Base-by-base conservation (phyloP, 352 stramenopile species). In the Thalassiosira exigua region DNA sequence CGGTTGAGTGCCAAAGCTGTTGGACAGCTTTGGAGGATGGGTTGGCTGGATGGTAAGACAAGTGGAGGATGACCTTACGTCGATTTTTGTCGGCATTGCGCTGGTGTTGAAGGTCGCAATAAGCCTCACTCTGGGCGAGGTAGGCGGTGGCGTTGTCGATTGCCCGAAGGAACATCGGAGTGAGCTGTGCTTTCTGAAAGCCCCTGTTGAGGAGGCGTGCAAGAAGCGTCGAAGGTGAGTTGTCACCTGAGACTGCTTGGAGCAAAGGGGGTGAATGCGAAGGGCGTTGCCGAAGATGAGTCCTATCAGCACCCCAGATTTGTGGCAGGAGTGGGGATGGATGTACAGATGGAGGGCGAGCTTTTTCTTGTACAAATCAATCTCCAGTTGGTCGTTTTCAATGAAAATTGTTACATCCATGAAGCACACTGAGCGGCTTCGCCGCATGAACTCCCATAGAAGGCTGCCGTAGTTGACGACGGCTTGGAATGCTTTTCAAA, bases 301-400 rank as follows among this genome's bases (percentile, higher is more conserved):
- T 1, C 71, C 56, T 0, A 4, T 64, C 1, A 79, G 12, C 1
- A 72, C 27, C n/a, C 68, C 69, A 11, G 67, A 67, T 26, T 65
- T 33, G 36, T 86, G 79, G 4, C 46, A 30, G 7, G 79, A 82
- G 3, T 68, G 44, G 4, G 72, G 56, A 39, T 71, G 79, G 0
- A 83, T 60, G 32, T 81, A 83, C 1, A 81, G 57, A 27, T 81
- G 73, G 0, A 85, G 59, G 29, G 57, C 65, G 32, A 82, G 39
- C 3, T 29, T n/a, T 52, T 82, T 85, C 19, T 81, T 41, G 30
- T 50, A 69, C 26, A 64, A 22, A 4, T 39, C 44, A 1, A 56
- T 58, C 1, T 22, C 14, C 9, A 80, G 36, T n/a, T 29, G 21
- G 2, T 48, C 24, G 14, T 17, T 5, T 11, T 42, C n/a, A 19